Evolutionary conservation across 345 rosid genomes (phyloP), one percentile per base, ranked within the genome.

Genomic region (Camelina hispida): DNA sequence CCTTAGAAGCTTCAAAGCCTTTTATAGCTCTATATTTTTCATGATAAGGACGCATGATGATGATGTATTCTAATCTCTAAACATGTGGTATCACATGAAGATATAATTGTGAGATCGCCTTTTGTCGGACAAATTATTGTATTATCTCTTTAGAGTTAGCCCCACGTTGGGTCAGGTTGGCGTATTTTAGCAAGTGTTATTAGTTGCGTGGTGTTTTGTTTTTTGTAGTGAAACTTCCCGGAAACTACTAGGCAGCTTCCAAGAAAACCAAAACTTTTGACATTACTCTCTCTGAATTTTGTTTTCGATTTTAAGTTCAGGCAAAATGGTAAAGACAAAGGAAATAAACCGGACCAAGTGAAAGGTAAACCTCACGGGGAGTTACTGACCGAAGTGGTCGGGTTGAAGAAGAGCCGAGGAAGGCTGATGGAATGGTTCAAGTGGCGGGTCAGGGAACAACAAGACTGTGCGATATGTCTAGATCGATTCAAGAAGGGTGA

Each of bases 391-490:
- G 85, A 86, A 66, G 79, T 82, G 50, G 72, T 54, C 12, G 75
- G 81, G 25, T 46, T 71, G 13, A 83, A 71, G 77, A 85, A 82
- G 68, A 84, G 74, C 60, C 68, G 73, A 18, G 79, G 76, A 18
- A 73, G 69, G 7, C 78, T 67, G 64, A 83, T 70, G 52, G 79
- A 81, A 40, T 91, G 93, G 93, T 34, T 88, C 74, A 70, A 85
- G 16, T 79, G 93, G 93, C 84, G 84, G 51, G 82, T 81, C 0
- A 48, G 66, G 22, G 92, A 86, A 6, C 86, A 85, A 47, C 89
- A 89, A 15, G 96, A 87, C 52, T 95, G 97, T 58, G 87, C 78
- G 15, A 86, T 90, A 30, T 94, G 98, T 61, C 57, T 90, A 16
- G 97, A 94, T 35, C 46, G 44, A 76, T 87, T 91, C 79, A 79